Percentiles rank a stretch among this genome's conserved stretches.
Evolutionary conservation across 441 rosid genomes (phyloP).

Genomic region (Pelargonium myrrhifolium): DNA sequence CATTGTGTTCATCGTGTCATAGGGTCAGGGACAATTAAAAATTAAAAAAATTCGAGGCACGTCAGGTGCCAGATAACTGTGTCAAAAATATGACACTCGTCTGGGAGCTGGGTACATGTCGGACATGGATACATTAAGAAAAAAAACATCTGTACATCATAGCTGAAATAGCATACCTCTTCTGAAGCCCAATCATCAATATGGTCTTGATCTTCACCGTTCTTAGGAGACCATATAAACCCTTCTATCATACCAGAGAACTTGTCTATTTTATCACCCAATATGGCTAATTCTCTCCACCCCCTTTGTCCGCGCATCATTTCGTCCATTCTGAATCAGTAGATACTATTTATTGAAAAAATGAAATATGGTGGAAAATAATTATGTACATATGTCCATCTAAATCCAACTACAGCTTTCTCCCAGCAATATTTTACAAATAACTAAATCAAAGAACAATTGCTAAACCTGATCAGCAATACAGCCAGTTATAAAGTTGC

Average conservation of each 20-base stretch:
- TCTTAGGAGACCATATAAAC: constrained; percentile 81
- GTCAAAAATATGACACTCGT: too few relatives aligned
- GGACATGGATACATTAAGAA: too few relatives aligned
- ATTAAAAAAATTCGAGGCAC: too few relatives aligned
- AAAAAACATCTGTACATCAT: background rate
- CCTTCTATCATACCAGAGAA: constrained; percentile 90
- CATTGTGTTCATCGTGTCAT: too few relatives aligned
- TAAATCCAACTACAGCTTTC: background rate
- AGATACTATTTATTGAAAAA: constrained; percentile 13
- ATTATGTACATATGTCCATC: background rate
- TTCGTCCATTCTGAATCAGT: constrained; percentile 71
- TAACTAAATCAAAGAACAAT: constrained; percentile 1
- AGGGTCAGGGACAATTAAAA: too few relatives aligned
- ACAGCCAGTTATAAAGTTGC: background rate
- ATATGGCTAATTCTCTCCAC: constrained; percentile 82
- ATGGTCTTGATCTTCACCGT: constrained; percentile 37
- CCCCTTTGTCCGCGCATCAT: constrained; percentile 99
- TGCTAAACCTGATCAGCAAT: background rate
- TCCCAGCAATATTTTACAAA: constrained; percentile 2
- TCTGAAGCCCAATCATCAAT: constrained; percentile 57
- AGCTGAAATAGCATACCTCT: constrained; percentile 44
- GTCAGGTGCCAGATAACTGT: too few relatives aligned
- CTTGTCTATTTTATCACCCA: constrained; percentile 82
- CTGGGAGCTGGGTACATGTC: too few relatives aligned
- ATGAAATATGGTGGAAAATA: constrained; percentile 2